phyloP scores from a whole-genome alignment of 345 rosid genomes.

The Dipteronia sinensis region DNA sequence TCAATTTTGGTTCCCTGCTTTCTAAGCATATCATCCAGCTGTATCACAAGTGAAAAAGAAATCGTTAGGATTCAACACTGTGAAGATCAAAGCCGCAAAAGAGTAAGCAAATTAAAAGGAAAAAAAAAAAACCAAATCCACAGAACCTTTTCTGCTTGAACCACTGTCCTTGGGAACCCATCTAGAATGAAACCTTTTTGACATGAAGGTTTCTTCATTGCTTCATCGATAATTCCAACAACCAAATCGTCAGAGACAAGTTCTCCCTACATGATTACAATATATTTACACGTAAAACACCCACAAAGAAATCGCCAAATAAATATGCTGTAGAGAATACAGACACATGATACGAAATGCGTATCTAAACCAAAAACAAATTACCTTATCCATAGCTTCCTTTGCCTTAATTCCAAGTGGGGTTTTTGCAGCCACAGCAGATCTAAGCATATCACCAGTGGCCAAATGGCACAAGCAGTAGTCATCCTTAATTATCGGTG shows the following conservation, averaged over 20 bases:
- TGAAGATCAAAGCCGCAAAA: background rate
- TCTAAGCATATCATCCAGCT: conserved; percentile 92
- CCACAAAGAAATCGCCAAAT: background rate
- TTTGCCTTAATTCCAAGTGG: conserved; percentile 95
- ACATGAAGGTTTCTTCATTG: conserved; percentile 85
- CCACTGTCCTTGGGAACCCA: conserved; percentile 87
- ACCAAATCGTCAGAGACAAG: conserved; percentile 96
- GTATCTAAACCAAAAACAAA: background rate
- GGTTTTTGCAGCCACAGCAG: conserved; percentile 88
- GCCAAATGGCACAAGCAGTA: conserved; percentile 94
- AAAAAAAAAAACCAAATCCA: background rate
- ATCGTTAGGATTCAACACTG: conserved; percentile 13
- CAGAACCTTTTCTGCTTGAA: conserved; percentile 82
- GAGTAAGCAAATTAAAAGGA: background rate
- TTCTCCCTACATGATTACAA: conserved; percentile 49
- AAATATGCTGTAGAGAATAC: background rate
- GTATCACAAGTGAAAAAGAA: conserved; percentile 22
- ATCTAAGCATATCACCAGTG: conserved; percentile 96
- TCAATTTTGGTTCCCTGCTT: conserved; percentile 72
- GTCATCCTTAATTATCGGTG: conserved; percentile 88
- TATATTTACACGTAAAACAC: conserved; percentile 7
- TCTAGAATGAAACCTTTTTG: conserved; percentile 90
- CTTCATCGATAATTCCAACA: conserved; percentile 90
- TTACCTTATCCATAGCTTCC: conserved; percentile 94
- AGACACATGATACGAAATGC: background rate